Conservation (phyloP, 805 yeast species). For the Metschnikowia gelsemii region DNA sequence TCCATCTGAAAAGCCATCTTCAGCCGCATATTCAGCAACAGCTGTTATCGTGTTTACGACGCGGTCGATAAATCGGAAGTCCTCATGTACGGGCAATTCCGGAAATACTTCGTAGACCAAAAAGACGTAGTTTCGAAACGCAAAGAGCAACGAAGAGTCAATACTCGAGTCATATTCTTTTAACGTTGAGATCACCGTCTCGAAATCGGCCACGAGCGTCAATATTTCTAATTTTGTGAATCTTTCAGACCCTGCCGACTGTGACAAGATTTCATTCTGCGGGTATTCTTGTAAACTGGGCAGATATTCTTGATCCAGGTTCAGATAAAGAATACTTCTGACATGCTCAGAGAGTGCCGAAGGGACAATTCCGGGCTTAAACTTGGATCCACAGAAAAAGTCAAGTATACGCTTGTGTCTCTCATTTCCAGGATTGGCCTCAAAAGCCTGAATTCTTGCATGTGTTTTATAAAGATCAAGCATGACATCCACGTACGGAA, state of each 20-base stretch:
- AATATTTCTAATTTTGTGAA: constrained; percentile 2
- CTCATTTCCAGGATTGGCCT: constrained; percentile 21
- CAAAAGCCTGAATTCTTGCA: constrained; percentile 23
- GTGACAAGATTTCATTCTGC: not conserved
- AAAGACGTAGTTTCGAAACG: constrained; percentile 26
- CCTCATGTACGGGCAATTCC: constrained; percentile 18
- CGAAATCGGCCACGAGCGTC: constrained; percentile 14
- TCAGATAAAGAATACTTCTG: not conserved
- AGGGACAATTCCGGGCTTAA: constrained; percentile 21
- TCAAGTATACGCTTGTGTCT: constrained; percentile 8
- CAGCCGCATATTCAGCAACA: constrained; percentile 32
- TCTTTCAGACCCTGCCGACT: not conserved
- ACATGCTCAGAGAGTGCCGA: constrained; percentile 1
- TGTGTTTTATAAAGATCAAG: constrained; percentile 23
- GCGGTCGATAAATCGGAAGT: constrained; percentile 24
- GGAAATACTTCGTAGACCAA: constrained; percentile 24
- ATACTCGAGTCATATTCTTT: constrained; percentile 29
- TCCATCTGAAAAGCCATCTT: constrained; percentile 18
- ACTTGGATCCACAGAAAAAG: constrained; percentile 20
- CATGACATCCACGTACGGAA: constrained; percentile 24
- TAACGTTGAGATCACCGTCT: constrained; percentile 26
- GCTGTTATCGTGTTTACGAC: constrained; percentile 23
- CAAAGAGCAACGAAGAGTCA: constrained; percentile 22
- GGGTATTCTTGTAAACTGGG: not conserved
- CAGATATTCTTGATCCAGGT: not conserved